Percentiles rank a stretch among this genome's conserved stretches.
Conservation (phyloP, 805 yeast species). For the Cyberlindnera samutprakarnensis region DNA sequence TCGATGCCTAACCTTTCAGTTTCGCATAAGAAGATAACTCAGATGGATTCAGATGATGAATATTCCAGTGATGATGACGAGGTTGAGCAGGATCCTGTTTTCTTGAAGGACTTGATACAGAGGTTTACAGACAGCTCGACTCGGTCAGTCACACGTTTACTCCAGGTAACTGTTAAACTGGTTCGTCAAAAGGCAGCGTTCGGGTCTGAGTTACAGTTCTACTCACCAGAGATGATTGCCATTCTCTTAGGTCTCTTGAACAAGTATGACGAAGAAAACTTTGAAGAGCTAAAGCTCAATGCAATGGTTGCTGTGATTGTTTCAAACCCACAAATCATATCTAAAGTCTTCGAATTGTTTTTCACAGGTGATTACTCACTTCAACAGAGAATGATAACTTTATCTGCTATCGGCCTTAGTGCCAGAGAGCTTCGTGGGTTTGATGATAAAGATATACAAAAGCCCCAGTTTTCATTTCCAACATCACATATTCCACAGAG, state of each 20-base stretch:
- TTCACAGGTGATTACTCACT: conserved; percentile 72
- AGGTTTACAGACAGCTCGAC: conserved; percentile 42
- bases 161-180: conserved; percentile 44
- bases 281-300: conserved; percentile 59
- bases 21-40: conserved; percentile 6
- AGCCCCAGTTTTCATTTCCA: conserved; percentile 29
- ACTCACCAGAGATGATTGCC: conserved; percentile 46
- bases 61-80: conserved; percentile 26
- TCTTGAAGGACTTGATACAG: conserved; percentile 61
- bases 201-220: conserved; percentile 53
- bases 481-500: conserved; percentile 24
- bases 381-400: conserved; percentile 63
- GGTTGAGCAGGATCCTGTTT: conserved; percentile 44
- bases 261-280: conserved; percentile 45
- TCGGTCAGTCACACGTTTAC: conserved; percentile 32
- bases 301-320: conserved; percentile 59
- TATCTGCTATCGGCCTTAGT: conserved; percentile 62
- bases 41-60: conserved; percentile 16
- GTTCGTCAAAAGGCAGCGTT: conserved; percentile 56
- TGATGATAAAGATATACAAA: conserved; percentile 41
- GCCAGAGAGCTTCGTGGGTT: conserved; percentile 67
- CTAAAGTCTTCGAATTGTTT: conserved; percentile 34
- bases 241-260: conserved; percentile 48
- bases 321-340: conserved; percentile 39
- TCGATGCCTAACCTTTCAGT: conserved; percentile 7